Evolutionary conservation across 176 grass and related monocot genomes (phyloP).

Genomic region (Alopecurus myosuroides): DNA sequence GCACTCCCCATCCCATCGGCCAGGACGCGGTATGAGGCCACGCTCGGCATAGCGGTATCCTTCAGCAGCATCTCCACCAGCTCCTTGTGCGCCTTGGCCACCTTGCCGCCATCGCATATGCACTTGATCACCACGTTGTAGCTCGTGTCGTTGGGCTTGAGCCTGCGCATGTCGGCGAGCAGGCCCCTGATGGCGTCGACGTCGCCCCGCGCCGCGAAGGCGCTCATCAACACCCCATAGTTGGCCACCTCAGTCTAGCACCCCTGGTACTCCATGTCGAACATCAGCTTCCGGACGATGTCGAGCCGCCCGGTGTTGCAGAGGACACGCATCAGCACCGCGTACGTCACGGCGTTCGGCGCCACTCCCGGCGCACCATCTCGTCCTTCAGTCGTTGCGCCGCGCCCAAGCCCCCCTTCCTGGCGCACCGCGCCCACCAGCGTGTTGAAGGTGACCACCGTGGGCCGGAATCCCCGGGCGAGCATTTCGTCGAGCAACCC

Average conservation of each 20-base stretch:
- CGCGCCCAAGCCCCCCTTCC: too few species aligned
- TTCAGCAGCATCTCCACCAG: constrained; percentile 67
- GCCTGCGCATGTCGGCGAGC: constrained; percentile 53
- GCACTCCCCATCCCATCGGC: too few species aligned
- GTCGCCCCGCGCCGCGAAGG: constrained; percentile 36
- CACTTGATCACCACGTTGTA: constrained; percentile 64
- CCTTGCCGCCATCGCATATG: constrained; percentile 38
- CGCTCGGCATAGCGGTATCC: constrained; percentile 33
- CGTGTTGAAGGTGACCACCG: too few species aligned
- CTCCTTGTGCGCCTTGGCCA: constrained; percentile 41
- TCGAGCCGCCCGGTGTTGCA: too few species aligned
- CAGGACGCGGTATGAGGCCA: constrained; percentile 42
- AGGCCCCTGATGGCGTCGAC: constrained; percentile 25
- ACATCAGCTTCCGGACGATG: constrained; percentile 88
- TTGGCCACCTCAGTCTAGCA: constrained; percentile 55
- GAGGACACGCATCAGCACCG: too few species aligned
- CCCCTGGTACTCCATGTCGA: constrained; percentile 90
- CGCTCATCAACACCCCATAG: constrained; percentile 78
- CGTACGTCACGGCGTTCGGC: too few species aligned
- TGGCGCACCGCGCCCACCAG: too few species aligned
- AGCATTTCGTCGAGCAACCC: too few species aligned
- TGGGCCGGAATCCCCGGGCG: too few species aligned
- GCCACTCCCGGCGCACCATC: too few species aligned
- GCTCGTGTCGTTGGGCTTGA: constrained; percentile 43
- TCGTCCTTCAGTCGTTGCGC: too few species aligned